Percentiles rank a stretch among this genome's conserved stretches.
Evolutionary conservation across 2,329 filamentous ascomycete species (phyloP).

Genomic region (Trichoderma sp.): DNA sequence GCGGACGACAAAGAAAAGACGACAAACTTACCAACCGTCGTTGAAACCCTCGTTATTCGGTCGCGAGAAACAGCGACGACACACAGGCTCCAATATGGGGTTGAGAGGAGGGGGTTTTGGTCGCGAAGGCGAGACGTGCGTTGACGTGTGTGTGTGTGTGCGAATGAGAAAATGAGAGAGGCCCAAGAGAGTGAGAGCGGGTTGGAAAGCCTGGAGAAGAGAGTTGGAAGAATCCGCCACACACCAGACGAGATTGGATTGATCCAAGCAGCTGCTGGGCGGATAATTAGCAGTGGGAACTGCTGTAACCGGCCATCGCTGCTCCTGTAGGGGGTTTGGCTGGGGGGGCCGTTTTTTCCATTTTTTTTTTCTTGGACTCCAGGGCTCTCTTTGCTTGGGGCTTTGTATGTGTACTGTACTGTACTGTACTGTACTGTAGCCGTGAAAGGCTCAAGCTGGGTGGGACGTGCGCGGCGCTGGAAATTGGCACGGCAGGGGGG

Average conservation of each 20-base stretch:
- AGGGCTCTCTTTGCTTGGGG: neutral
- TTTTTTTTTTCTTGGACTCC: neutral
- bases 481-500: slow-evolving; percentile 21
- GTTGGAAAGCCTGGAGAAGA: slow-evolving; percentile 11
- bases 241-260: neutral
- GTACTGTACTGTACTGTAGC: too few relatives aligned
- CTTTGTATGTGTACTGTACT: too few relatives aligned
- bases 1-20: neutral
- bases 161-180: neutral
- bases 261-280: neutral
- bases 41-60: neutral
- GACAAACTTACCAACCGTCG: slow-evolving; percentile 12
- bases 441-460: too few relatives aligned
- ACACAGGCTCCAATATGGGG: slow-evolving; percentile 14
- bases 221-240: slow-evolving; percentile 11
- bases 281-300: slow-evolving; percentile 16
- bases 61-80: slow-evolving; percentile 15
- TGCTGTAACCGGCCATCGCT: slow-evolving; percentile 9
- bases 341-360: neutral
- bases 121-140: slow-evolving; percentile 16
- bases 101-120: slow-evolving; percentile 1
- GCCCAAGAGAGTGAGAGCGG: slow-evolving; percentile 10
- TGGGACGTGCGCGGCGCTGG: slow-evolving; percentile 21
- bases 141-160: slow-evolving; percentile 11
- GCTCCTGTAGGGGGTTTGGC: neutral